A percentile compares a stretch with the other conserved stretches of the same genome.
phyloP scores from a whole-genome alignment of 352 stramenopile genomes.

The Phytophthora cactorum region DNA sequence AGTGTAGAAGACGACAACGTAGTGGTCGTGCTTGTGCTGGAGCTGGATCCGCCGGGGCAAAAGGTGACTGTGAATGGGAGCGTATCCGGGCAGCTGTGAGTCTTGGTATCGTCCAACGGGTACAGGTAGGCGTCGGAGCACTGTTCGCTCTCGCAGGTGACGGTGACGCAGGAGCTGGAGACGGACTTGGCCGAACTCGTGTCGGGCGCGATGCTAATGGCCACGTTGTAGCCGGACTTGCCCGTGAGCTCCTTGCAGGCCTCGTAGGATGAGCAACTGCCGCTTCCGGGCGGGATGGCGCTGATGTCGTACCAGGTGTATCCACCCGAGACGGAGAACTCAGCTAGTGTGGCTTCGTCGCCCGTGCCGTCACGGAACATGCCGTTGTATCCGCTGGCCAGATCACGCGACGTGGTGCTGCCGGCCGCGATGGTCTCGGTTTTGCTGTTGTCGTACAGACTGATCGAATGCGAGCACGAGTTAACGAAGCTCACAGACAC shows the following conservation, averaged over 20 bases:
- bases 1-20: constrained; percentile 15
- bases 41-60: constrained; percentile 32
- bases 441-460: constrained; percentile 63
- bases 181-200: constrained; percentile 28
- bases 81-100: constrained; percentile 48
- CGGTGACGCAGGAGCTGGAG: constrained; percentile 28
- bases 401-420: constrained; percentile 36
- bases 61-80: constrained; percentile 62
- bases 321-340: constrained; percentile 49
- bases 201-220: constrained; percentile 60
- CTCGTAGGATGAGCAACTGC: constrained; percentile 51
- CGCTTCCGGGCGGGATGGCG: constrained; percentile 58
- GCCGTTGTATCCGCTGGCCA: constrained; percentile 46
- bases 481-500: constrained; percentile 60
- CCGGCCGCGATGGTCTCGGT: constrained; percentile 49
- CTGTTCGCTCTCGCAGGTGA: constrained; percentile 39
- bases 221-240: constrained; percentile 72
- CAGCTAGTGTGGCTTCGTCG: constrained; percentile 56
- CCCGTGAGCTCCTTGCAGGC: constrained; percentile 52
- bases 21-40: constrained; percentile 9
- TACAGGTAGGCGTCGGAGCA: constrained; percentile 54
- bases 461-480: constrained; percentile 49
- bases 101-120: constrained; percentile 56
- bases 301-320: constrained; percentile 72
- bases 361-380: constrained; percentile 54